Percentiles rank a stretch among this genome's conserved stretches.
These are phyloP conservation scores for Ceratocystis colombiana DNA, from an alignment of 2,329 filamentous ascomycete genomes.

Conservation along the genomic window DNA sequence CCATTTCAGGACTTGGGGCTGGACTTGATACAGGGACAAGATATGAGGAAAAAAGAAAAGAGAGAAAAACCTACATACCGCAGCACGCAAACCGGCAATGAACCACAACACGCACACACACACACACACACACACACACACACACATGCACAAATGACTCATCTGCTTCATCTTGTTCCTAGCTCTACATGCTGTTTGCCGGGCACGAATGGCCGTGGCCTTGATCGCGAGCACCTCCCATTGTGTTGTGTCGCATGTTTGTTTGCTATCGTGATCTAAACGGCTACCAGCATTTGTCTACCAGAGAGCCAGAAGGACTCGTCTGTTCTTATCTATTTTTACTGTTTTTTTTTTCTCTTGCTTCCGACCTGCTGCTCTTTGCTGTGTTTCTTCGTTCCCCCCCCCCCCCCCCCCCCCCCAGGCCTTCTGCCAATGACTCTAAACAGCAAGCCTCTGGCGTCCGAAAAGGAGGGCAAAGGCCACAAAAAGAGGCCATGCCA, in stretches of 20 bases:
- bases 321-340: background rate
- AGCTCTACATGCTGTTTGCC: background rate
- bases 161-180: constrained; percentile 3
- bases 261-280: too few species aligned
- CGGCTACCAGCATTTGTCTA: constrained; percentile 4
- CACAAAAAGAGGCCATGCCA: too few species aligned
- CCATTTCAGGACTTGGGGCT: background rate
- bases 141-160: constrained; percentile 1
- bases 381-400: constrained; percentile 16
- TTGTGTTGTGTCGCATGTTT: too few species aligned
- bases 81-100: background rate
- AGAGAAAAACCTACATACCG: background rate
- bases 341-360: background rate
- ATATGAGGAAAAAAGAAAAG: too few species aligned
- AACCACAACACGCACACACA: background rate
- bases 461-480: too few species aligned
- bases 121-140: background rate
- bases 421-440: too few species aligned
- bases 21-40: constrained; percentile 8
- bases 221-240: background rate
- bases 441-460: background rate
- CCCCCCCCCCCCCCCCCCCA: background rate
- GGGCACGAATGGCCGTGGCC: background rate
- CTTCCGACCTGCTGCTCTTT: background rate
- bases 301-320: background rate